Evolutionary conservation across 805 yeast species (phyloP), one percentile per base, ranked within the genome.

Genomic region (Citeromyces matritensis): DNA sequence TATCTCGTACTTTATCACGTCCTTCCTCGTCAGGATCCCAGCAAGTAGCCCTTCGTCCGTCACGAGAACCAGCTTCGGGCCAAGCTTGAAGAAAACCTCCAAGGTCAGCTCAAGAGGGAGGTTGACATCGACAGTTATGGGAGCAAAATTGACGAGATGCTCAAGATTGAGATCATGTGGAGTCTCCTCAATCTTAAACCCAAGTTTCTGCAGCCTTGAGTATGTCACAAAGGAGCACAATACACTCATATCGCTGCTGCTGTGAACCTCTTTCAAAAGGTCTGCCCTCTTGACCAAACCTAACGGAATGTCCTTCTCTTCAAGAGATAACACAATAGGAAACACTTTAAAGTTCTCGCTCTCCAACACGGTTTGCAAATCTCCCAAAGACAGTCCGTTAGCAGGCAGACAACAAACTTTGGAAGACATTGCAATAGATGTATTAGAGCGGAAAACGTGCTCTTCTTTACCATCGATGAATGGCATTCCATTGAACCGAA

Each of bases 21-120:
- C 97, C 44, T 91, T 91, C 35, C 86, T 64, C 0, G 95, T 83
- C 2, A 93, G 55, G n/a, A 83, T 45, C 0, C 98, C 98, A 10
- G 62, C 63, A 11, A 83, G 45, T 2, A 47, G 38, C 2, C 86
- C 91, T 21, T 63, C 52, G 7, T 70, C 62, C 33, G 75, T 78
- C 2, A 82, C 76, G 27, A 78, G 59, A 1, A 91, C 62, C 19
- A 74, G 65, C 28, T 80, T 60, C 6, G 95, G 94, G 0, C 97
- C 95, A 19, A 85, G 47, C 39, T 77, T 74, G 36, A 70, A 65
- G 48, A 91, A 88, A 15, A 84, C 53, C 24, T 78, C 77, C 36
- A 75, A 53, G 1, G 77, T 65, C 17, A 68, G 60, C 38, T 76
- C 79, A 23, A 86, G 50, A 0, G 79, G 62, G 0, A 75, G 60